Conservation (phyloP, 306 rosid species). For the Dicorynia guianensis region DNA sequence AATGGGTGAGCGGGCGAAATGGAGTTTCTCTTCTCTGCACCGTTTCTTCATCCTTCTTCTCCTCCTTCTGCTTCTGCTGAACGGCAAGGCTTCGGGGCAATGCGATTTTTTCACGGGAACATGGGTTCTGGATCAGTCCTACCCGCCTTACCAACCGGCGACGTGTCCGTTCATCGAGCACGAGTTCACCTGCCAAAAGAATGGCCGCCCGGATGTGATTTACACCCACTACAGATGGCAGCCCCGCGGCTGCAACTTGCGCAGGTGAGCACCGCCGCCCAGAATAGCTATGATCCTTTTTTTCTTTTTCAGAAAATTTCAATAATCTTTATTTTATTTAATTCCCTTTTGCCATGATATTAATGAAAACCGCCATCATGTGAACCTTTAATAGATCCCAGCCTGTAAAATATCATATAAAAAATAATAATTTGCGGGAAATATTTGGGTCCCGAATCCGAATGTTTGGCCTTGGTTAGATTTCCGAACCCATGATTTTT, state of each 20-base stretch:
- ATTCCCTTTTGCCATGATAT: background rate
- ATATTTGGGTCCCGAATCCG: background rate
- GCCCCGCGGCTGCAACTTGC: constrained; percentile 50
- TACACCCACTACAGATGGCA: constrained; percentile 63
- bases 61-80: no score
- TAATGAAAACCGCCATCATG: no score
- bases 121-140: constrained; percentile 54
- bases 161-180: constrained; percentile 57
- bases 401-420: constrained; percentile 17
- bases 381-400: background rate
- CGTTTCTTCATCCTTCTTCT: no score
- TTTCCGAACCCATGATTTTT: background rate
- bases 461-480: constrained; percentile 18
- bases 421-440: constrained; percentile 3
- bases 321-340: no score
- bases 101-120: constrained; percentile 58
- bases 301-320: no score
- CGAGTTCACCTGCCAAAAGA: constrained; percentile 61
- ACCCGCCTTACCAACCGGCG: constrained; percentile 54
- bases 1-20: no score
- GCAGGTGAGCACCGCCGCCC: constrained; percentile 35
- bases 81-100: background rate
- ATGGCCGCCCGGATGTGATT: constrained; percentile 59
- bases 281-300: no score
- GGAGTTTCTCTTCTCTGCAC: no score